These are phyloP conservation scores for Tetrastigma voinierianum DNA, from an alignment of 164 flowering plant species.

Conservation along the genomic window DNA sequence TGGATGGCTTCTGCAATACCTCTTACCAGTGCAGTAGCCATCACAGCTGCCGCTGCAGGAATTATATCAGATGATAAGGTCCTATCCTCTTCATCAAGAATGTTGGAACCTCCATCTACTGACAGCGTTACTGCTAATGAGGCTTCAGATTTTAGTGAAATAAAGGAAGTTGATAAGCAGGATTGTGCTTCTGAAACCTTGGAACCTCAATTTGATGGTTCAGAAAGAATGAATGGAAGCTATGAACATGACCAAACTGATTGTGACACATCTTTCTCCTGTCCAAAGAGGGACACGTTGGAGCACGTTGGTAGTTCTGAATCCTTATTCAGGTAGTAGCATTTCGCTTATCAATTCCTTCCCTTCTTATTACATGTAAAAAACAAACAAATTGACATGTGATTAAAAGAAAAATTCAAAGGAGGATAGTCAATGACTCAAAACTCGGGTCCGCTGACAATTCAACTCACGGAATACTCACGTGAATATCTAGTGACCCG, in stretches of 20 bases:
- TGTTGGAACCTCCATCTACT: slow-evolving; percentile 57
- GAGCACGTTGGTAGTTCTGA: slow-evolving; percentile 66
- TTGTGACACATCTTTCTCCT: slow-evolving; percentile 48
- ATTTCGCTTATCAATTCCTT: too few species aligned
- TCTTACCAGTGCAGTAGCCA: slow-evolving; percentile 57
- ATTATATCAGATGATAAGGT: slow-evolving; percentile 58
- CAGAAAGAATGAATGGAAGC: slow-evolving; percentile 37
- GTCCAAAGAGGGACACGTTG: slow-evolving; percentile 28
- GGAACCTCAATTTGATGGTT: slow-evolving; percentile 38
- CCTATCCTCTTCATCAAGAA: slow-evolving; percentile 33
- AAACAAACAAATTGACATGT: too few species aligned
- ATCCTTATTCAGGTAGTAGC: slow-evolving; percentile 77
- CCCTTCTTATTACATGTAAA: neutral
- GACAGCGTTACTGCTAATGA: slow-evolving; percentile 54
- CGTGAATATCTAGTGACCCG: too few species aligned
- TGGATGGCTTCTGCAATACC: slow-evolving; percentile 85
- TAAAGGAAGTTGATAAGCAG: slow-evolving; percentile 36
- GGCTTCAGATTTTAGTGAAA: slow-evolving; percentile 50
- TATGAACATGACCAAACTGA: slow-evolving; percentile 48
- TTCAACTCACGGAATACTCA: too few species aligned
- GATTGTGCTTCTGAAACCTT: slow-evolving; percentile 45
- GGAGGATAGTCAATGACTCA: too few species aligned
- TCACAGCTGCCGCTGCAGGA: slow-evolving; percentile 84
- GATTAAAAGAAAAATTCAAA: too few species aligned
- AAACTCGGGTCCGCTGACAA: too few species aligned